These are phyloP conservation scores for Chlorokybus atmophyticus DNA, from an alignment of 139 green algal genomes.

Conservation along the genomic window DNA sequence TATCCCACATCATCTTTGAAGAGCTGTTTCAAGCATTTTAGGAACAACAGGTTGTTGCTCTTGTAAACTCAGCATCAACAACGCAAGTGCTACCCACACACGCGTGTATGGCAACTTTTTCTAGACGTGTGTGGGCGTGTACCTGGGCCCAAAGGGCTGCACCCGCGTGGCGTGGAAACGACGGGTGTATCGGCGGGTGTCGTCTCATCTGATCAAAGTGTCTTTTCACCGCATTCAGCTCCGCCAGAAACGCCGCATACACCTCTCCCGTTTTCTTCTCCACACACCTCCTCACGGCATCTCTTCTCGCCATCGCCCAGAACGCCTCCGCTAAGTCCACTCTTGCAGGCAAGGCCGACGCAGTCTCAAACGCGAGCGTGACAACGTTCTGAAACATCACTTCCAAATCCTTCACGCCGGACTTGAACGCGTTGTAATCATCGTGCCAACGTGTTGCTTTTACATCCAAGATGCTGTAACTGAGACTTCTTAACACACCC, in stretches of 20 bases:
- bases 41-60: too few species aligned
- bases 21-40: too few species aligned
- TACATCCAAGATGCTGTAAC: constrained; percentile 71
- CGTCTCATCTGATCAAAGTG: constrained; percentile 33
- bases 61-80: too few species aligned
- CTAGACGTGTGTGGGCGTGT: constrained; percentile 6
- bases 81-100: too few species aligned
- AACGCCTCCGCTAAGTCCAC: constrained; percentile 32
- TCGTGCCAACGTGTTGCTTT: constrained; percentile 69
- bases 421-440: constrained; percentile 78
- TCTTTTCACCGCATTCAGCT: constrained; percentile 60
- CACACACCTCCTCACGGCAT: constrained; percentile 42
- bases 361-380: constrained; percentile 39
- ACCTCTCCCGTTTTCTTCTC: constrained; percentile 59
- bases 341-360: not conserved
- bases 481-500: constrained; percentile 32
- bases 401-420: constrained; percentile 64
- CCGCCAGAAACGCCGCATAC: constrained; percentile 47
- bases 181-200: constrained; percentile 39
- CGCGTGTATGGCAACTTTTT: too few species aligned
- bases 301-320: constrained; percentile 50
- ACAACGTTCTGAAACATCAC: constrained; percentile 27
- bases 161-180: constrained; percentile 54
- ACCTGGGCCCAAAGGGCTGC: constrained; percentile 36
- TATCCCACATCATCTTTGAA: too few species aligned